These are phyloP conservation scores for Aureobasidium melanogenum DNA, from an alignment of 2,329 filamentous ascomycete species.

Conservation along the genomic window DNA sequence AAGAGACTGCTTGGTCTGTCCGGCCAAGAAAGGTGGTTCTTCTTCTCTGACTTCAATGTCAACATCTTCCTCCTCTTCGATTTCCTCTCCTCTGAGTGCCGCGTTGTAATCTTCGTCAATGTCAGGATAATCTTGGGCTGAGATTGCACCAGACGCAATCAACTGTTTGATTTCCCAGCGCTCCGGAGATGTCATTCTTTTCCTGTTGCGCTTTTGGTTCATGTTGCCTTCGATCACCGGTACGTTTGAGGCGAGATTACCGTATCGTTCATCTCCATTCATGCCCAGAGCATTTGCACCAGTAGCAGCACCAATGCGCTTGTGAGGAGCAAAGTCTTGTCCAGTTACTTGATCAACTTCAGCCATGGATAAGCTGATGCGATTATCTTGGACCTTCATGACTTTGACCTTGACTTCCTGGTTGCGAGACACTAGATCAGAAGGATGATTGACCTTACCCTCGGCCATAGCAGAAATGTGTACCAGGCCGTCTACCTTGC, in stretches of 20 bases:
- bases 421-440: conserved; percentile 70
- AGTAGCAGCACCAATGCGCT: conserved; percentile 68
- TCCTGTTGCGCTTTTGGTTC: conserved; percentile 56
- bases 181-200: conserved; percentile 92
- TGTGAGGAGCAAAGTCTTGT: conserved; percentile 69
- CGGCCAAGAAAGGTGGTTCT: conserved; percentile 89
- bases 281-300: conserved; percentile 84
- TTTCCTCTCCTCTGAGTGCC: conserved; percentile 73
- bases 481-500: conserved; percentile 85
- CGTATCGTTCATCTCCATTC: conserved; percentile 53
- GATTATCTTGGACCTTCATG: conserved; percentile 68
- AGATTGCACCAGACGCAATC: conserved; percentile 88
- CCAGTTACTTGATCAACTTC: conserved; percentile 89
- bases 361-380: conserved; percentile 91
- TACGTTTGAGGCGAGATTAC: conserved; percentile 43
- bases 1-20: conserved; percentile 92
- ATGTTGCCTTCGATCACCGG: conserved; percentile 56
- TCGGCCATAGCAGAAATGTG: conserved; percentile 85
- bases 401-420: conserved; percentile 92
- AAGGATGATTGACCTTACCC: conserved; percentile 83
- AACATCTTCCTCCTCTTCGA: conserved; percentile 91
- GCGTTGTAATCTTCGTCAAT: conserved; percentile 90
- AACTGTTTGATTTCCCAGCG: conserved; percentile 96
- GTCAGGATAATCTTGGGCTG: conserved; percentile 88
- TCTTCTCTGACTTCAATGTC: conserved; percentile 96